These are phyloP conservation scores for Byssoonygena ceratinophila DNA, from an alignment of 2,329 filamentous ascomycete species.

Conservation along the genomic window DNA sequence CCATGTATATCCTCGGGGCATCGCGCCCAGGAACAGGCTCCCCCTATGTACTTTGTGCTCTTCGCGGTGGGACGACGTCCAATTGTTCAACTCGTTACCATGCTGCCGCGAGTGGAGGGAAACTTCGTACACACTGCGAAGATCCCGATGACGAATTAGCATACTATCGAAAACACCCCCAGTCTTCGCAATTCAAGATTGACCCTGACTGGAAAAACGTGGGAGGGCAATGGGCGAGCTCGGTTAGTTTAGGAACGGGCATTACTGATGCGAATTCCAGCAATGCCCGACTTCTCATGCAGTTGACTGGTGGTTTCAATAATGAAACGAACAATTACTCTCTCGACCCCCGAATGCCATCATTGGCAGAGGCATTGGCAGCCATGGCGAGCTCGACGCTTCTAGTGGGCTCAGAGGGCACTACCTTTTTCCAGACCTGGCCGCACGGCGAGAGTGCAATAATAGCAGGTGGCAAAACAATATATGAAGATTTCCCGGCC, in stretches of 20 bases:
- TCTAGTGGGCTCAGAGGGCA: conserved; percentile 47
- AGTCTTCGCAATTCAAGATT: conserved; percentile 22
- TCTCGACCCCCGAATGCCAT: conserved; percentile 49
- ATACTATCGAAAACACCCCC: conserved; percentile 41
- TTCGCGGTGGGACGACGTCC: conserved; percentile 54
- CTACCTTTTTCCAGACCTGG: conserved; percentile 53
- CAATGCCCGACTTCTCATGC: conserved; percentile 49
- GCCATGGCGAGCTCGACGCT: conserved; percentile 59
- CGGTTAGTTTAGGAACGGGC: conserved; percentile 49
- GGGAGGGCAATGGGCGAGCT: conserved; percentile 44
- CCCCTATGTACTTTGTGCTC: conserved; percentile 57
- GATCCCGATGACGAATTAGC: conserved; percentile 44
- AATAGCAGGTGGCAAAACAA: conserved; percentile 29
- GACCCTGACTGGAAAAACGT: conserved; percentile 47
- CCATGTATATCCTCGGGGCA: conserved; percentile 58
- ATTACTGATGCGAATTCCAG: conserved; percentile 46
- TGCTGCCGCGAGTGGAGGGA: conserved; percentile 47
- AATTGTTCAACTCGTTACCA: conserved; percentile 54
- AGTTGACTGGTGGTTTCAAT: conserved; percentile 40
- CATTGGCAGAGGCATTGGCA: conserved; percentile 62
- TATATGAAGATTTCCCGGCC: conserved; percentile 49
- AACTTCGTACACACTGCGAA: conserved; percentile 53
- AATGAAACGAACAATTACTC: conserved; percentile 21
- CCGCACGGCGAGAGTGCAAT: neutral
- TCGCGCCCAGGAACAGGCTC: conserved; percentile 24